These are phyloP conservation scores for Calcarisporium arbuscula DNA, from an alignment of 2,329 filamentous ascomycete species.

Conservation along the genomic window DNA sequence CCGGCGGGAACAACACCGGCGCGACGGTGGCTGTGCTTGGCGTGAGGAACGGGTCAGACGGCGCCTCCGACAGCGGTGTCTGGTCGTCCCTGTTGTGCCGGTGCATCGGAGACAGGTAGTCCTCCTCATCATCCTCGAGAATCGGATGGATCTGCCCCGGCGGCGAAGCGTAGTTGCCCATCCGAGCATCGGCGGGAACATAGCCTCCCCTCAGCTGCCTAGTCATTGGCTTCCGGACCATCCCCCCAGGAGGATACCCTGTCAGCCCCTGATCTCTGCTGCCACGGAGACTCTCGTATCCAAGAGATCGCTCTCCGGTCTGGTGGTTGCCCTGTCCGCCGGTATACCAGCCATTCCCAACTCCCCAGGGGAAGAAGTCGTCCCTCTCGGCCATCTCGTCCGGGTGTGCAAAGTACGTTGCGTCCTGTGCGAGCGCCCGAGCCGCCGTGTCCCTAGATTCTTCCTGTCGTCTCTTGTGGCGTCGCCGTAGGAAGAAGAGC, in stretches of 20 bases:
- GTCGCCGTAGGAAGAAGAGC: slow-evolving; percentile 46
- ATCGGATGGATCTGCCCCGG: slow-evolving; percentile 50
- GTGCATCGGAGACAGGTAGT: slow-evolving; percentile 26
- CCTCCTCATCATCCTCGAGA: slow-evolving; percentile 52
- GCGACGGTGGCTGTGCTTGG: slow-evolving; percentile 24
- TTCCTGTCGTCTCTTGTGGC: slow-evolving; percentile 25
- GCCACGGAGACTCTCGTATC: slow-evolving; percentile 44
- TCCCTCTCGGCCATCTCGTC: slow-evolving; percentile 43
- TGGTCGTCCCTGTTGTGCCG: slow-evolving; percentile 18
- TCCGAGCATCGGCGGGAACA: slow-evolving; percentile 22
- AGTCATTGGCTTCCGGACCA: slow-evolving; percentile 27
- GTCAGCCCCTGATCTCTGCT: slow-evolving; percentile 11
- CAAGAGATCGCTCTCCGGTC: slow-evolving; percentile 33
- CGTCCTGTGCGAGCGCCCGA: slow-evolving; percentile 43
- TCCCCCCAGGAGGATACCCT: slow-evolving; percentile 15
- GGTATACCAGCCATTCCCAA: slow-evolving; percentile 37
- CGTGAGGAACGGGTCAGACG: slow-evolving; percentile 46
- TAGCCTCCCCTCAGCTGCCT: slow-evolving; percentile 24
- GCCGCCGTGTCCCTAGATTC: slow-evolving; percentile 40
- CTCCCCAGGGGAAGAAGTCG: slow-evolving; percentile 22
- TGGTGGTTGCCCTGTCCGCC: slow-evolving; percentile 38
- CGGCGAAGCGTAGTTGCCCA: slow-evolving; percentile 17
- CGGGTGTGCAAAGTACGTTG: slow-evolving; percentile 35
- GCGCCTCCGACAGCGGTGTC: slow-evolving; percentile 29
- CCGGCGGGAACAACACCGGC: slow-evolving; percentile 19